These are phyloP conservation scores for Taiozyma onychis DNA, from an alignment of 1,139 yeast species.

Conservation along the genomic window DNA sequence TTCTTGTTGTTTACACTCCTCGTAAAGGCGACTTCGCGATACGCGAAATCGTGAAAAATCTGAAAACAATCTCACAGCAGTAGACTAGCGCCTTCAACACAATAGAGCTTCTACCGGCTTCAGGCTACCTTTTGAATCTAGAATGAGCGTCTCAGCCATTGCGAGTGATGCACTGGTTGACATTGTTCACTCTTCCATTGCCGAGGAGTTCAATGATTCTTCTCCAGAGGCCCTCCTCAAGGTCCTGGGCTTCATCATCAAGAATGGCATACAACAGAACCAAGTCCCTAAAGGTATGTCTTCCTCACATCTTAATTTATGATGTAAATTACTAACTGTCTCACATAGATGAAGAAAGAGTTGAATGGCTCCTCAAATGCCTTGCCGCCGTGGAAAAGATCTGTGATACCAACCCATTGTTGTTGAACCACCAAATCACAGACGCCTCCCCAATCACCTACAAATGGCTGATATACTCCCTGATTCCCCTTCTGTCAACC, in stretches of 20 bases:
- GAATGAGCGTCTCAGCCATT: background rate
- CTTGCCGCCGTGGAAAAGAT: constrained; percentile 19
- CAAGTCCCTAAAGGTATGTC: constrained; percentile 6
- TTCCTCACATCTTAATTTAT: background rate
- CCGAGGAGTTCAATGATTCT: constrained; percentile 2
- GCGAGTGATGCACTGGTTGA: background rate
- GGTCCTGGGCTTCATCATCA: constrained; percentile 10
- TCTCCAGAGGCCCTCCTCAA: constrained; percentile 12
- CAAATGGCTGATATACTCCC: constrained; percentile 18
- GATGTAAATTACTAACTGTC: background rate
- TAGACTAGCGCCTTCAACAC: background rate
- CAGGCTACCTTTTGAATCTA: background rate
- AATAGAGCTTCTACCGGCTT: background rate
- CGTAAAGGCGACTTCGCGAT: background rate
- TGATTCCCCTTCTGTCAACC: constrained; percentile 14
- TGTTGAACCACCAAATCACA: constrained; percentile 12
- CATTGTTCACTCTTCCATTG: background rate
- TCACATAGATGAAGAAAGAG: constrained; percentile 1
- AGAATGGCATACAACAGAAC: constrained; percentile 10
- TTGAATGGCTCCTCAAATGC: constrained; percentile 15
- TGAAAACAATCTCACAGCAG: background rate
- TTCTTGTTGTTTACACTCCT: background rate
- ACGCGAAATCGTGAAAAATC: background rate
- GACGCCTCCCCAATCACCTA: constrained; percentile 8
- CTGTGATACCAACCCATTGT: constrained; percentile 15